Evolutionary conservation across 495 filamentous ascomycete species (phyloP).

Genomic region (Neurospora cerealis): DNA sequence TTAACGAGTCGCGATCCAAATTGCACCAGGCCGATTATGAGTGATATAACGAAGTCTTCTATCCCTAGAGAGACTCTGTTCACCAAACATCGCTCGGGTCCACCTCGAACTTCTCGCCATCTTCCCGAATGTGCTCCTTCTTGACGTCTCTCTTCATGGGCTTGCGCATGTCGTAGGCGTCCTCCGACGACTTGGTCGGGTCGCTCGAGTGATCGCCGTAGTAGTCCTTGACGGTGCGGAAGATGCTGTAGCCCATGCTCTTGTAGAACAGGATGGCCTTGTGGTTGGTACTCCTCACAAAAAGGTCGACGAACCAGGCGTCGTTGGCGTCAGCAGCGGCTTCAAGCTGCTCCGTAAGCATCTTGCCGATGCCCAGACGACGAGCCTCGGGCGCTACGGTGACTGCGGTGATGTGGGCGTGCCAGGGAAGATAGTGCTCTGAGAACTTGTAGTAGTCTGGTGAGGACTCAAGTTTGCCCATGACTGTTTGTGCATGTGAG

Average conservation of each 20-base stretch:
- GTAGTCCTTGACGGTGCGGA: constrained; percentile 78
- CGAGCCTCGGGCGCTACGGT: constrained; percentile 83
- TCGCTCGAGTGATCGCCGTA: constrained; percentile 68
- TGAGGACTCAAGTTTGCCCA: constrained; percentile 91
- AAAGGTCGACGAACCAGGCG: constrained; percentile 93
- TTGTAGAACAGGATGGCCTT: constrained; percentile 82
- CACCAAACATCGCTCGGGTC: constrained; percentile 77
- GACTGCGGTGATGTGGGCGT: constrained; percentile 93
- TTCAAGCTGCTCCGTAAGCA: constrained; percentile 70
- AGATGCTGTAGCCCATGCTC: constrained; percentile 82
- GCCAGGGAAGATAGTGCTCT: constrained; percentile 88
- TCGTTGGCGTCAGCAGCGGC: constrained; percentile 66
- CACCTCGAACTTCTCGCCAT: constrained; percentile 76
- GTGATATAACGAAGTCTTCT: neutral
- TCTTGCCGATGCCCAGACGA: constrained; percentile 73
- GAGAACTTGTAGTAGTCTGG: constrained; percentile 59
- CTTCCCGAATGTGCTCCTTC: constrained; percentile 62
- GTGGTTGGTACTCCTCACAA: constrained; percentile 79
- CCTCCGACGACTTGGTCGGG: constrained; percentile 53
- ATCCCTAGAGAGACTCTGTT: constrained; percentile 4
- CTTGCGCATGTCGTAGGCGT: constrained; percentile 96
- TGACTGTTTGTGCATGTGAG: constrained; percentile 47
- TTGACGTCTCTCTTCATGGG: constrained; percentile 75
- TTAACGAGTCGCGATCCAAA: neutral
- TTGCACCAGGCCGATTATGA: neutral